phyloP scores from a whole-genome alignment of 108 stramenopile species.

The Licmophora abbreviata region DNA sequence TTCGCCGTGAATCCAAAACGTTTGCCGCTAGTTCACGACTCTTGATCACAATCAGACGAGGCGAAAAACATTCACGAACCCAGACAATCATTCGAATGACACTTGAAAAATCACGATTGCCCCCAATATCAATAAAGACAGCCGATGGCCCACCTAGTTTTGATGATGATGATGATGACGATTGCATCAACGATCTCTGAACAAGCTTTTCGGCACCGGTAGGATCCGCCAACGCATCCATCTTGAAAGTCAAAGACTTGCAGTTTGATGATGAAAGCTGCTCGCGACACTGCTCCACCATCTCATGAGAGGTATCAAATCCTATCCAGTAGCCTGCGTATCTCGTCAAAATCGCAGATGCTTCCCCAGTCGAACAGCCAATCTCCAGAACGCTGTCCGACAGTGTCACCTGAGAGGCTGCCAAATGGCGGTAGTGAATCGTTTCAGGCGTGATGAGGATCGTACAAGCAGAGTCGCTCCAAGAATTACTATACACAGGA shows the following conservation, averaged over 20 bases:
- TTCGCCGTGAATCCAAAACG: slow-evolving; percentile 6
- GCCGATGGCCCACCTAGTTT: slow-evolving; percentile 10
- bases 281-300: slow-evolving; percentile 29
- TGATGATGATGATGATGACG: no score
- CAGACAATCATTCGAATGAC: slow-evolving; percentile 62
- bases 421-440: slow-evolving; percentile 49
- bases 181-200: background rate
- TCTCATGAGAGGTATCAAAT: slow-evolving; percentile 66
- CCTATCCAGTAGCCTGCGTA: slow-evolving; percentile 45
- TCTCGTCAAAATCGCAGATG: slow-evolving; percentile 21
- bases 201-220: slow-evolving; percentile 26
- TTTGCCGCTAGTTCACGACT: slow-evolving; percentile 48
- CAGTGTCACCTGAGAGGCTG: slow-evolving; percentile 30
- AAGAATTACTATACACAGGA: no score
- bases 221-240: slow-evolving; percentile 67
- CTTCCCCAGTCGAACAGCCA: slow-evolving; percentile 75
- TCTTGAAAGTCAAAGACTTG: slow-evolving; percentile 15
- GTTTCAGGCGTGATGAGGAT: slow-evolving; percentile 52
- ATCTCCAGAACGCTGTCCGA: slow-evolving; percentile 69
- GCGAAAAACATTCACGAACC: slow-evolving; percentile 41
- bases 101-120: slow-evolving; percentile 58
- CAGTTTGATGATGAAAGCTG: slow-evolving; percentile 7
- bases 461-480: no score
- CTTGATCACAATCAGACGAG: slow-evolving; percentile 58
- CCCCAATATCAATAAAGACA: slow-evolving; percentile 82